Conservation (phyloP, 2,329 filamentous ascomycete genomes). For the Plenodomus biglobosus region DNA sequence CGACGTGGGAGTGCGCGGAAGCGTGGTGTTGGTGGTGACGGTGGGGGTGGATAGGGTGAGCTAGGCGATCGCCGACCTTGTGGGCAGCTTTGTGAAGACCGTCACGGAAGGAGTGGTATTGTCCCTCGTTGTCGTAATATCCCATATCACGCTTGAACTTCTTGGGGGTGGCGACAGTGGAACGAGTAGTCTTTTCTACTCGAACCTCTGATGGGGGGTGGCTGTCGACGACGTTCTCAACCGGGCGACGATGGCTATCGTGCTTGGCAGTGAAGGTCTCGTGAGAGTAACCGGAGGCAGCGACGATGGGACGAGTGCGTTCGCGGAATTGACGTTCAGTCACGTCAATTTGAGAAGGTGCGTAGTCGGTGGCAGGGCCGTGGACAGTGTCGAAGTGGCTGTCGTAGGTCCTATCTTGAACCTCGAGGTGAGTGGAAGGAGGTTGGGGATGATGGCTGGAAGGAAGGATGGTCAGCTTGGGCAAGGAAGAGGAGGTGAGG, state of each 20-base stretch:
- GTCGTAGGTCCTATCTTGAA: slow-evolving; percentile 57
- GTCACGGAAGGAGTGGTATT: slow-evolving; percentile 74
- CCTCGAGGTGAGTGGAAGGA: slow-evolving; percentile 65
- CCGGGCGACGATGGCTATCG: slow-evolving; percentile 41
- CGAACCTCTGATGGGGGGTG: slow-evolving; percentile 51
- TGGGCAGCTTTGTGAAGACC: slow-evolving; percentile 62
- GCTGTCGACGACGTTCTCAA: slow-evolving; percentile 40
- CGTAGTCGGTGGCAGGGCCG: slow-evolving; percentile 55
- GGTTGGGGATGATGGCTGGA: slow-evolving; percentile 59
- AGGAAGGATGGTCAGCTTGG: slow-evolving; percentile 43
- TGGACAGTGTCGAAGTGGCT: slow-evolving; percentile 51
- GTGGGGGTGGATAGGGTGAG: slow-evolving; percentile 64
- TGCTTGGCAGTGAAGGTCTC: slow-evolving; percentile 47
- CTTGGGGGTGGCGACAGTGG: slow-evolving; percentile 55
- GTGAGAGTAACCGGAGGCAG: slow-evolving; percentile 45
- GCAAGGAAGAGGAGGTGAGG: slow-evolving; percentile 42
- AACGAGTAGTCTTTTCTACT: slow-evolving; percentile 52
- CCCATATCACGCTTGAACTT: slow-evolving; percentile 66
- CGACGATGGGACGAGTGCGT: slow-evolving; percentile 58
- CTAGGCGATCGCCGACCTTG: slow-evolving; percentile 60
- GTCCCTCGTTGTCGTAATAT: slow-evolving; percentile 78
- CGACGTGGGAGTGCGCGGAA: slow-evolving; percentile 40
- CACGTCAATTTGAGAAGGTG: slow-evolving; percentile 60
- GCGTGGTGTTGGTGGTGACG: slow-evolving; percentile 49
- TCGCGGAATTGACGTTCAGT: slow-evolving; percentile 66